These are phyloP conservation scores for Taxawa tesnikishii DNA, from an alignment of 2,329 filamentous ascomycete genomes.

Conservation along the genomic window DNA sequence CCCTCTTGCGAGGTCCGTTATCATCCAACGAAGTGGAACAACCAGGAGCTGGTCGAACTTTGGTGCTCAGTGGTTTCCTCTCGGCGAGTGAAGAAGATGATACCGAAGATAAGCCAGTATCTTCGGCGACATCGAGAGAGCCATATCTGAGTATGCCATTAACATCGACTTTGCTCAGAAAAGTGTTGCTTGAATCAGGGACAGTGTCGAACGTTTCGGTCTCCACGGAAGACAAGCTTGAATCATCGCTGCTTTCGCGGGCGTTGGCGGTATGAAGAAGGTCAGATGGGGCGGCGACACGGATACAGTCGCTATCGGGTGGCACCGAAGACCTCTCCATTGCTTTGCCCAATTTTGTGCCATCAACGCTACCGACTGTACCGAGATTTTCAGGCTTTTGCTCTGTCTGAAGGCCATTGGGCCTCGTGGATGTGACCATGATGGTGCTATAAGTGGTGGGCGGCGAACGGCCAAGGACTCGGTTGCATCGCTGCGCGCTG, in stretches of 20 bases:
- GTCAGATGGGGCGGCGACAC: too few species aligned
- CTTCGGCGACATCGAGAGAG: constrained; percentile 7
- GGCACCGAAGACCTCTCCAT: too few species aligned
- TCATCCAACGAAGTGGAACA: constrained; percentile 4
- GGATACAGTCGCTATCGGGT: too few species aligned
- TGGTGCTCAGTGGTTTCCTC: constrained; percentile 5
- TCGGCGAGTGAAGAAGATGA: constrained; percentile 7
- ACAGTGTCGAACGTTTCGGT: constrained; percentile 4
- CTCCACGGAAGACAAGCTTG: constrained; percentile 5
- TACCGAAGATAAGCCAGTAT: constrained; percentile 9
- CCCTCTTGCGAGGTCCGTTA: constrained; percentile 6
- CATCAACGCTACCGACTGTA: too few species aligned
- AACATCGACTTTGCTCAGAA: constrained; percentile 7
- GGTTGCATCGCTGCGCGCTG: too few species aligned
- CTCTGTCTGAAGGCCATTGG: too few species aligned
- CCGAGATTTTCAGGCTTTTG: too few species aligned
- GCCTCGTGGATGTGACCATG: too few species aligned
- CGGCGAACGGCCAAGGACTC: too few species aligned
- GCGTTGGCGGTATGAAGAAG: neutral
- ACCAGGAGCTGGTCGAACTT: constrained; percentile 5
- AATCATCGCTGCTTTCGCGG: neutral
- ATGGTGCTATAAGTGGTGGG: too few species aligned
- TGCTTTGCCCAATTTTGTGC: too few species aligned
- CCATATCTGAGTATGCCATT: constrained; percentile 6
- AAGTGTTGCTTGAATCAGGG: constrained; percentile 2